Evolutionary conservation across 257 asterid species (phyloP), one percentile per base, ranked within the genome.

Genomic region (Solanum chiquidenum): DNA sequence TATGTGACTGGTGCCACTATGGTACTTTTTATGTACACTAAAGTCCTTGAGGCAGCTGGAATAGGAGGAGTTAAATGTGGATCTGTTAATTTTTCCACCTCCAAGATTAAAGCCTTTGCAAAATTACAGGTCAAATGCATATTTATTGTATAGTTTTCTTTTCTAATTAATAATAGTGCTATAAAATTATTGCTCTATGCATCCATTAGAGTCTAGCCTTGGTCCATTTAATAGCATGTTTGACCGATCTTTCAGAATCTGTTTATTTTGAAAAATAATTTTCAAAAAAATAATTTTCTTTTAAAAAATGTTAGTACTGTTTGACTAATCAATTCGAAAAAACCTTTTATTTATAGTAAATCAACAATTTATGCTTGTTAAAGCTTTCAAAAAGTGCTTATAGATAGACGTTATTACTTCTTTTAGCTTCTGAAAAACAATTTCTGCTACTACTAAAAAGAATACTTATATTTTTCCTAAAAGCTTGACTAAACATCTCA

Each of bases 71-170:
- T 96, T 60, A 93, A 86, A 74, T 95, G 98, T 71, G 98, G 97
- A 66, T 92, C 95, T 0, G 86, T 69, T 0, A 86, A 38, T 25
- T 90, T 94, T 74, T 88, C 97, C 27, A 74, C 90, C 52, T 88
- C 95, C 77, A 55, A 87, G 8, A 95, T 95, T 90, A 92, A 25
- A 87, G 91, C 90, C 85, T 96, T 96, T 64, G 98, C 98, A 9
- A 94, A 92, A 88, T 93, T 98, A 31, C 98, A 94, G 93, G 99
- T 94, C 49, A 12, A 23, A 9, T 12, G 33, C 20, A 75, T 12
- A 34, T 73, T 9, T 72, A 33, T 20, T 73, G 49, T 73, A 18
- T 9, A 31, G 11, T 35, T 71, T 71, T 71, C n/a, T 68, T 0
- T 34, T 68, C 9, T 1, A 31, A 33, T 18, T 33, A 34, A 34